These are phyloP conservation scores for Serendipita sp. DNA, from an alignment of 768 basidiomycete species.

Conservation along the genomic window DNA sequence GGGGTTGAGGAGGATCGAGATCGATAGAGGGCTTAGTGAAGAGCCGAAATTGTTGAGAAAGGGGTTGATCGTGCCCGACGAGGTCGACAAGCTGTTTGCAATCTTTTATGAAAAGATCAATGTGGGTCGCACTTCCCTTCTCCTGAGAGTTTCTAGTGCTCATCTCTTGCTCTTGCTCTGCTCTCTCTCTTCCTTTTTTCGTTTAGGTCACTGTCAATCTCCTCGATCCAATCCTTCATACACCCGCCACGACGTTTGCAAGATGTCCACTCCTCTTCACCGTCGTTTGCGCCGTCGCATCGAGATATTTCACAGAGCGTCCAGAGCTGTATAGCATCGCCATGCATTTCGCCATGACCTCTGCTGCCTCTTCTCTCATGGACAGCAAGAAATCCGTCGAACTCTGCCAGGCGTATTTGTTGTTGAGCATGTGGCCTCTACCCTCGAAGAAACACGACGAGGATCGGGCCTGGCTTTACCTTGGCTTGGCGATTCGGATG, in stretches of 20 bases:
- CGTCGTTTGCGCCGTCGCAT: conserved; percentile 49
- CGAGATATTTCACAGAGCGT: conserved; percentile 41
- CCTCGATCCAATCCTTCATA: conserved; percentile 24
- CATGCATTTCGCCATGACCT: conserved; percentile 44
- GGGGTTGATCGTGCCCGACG: conserved; percentile 32
- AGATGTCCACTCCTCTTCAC: conserved; percentile 25
- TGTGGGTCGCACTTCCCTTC: conserved; percentile 4
- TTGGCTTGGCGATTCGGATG: conserved; percentile 56
- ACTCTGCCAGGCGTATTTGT: conserved; percentile 58
- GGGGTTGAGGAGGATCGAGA: not conserved
- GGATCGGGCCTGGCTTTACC: conserved; percentile 54
- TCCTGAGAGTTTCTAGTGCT: not conserved
- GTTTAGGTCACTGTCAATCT: conserved; percentile 18
- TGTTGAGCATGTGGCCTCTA: conserved; percentile 33
- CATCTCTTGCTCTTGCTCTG: not conserved
- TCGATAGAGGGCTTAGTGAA: not conserved
- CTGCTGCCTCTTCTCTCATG: conserved; percentile 41
- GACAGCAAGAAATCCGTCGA: conserved; percentile 55
- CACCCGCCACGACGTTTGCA: conserved; percentile 21
- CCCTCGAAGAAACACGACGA: conserved; percentile 52
- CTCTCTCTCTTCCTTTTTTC: not conserved
- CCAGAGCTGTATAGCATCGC: conserved; percentile 40
- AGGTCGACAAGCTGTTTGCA: conserved; percentile 34
- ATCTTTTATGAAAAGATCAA: conserved; percentile 20
- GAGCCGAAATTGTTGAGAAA: conserved; percentile 31